Evolutionary conservation across 495 filamentous ascomycete species (phyloP).

Genomic region (Letharia columbiana): DNA sequence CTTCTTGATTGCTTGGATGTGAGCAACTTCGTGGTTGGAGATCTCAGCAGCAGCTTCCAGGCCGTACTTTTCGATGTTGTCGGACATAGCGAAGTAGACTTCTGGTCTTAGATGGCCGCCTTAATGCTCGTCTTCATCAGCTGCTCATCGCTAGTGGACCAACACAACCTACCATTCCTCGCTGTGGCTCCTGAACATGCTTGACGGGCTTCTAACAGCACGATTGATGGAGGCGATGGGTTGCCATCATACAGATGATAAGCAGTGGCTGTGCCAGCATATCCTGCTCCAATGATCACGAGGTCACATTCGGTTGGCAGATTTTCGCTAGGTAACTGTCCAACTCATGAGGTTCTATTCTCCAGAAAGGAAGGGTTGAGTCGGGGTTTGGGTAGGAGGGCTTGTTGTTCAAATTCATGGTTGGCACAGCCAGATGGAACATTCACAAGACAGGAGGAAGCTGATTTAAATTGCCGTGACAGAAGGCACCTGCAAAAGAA

Average conservation of each 20-base stretch:
- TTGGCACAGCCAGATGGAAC: neutral
- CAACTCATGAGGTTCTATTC: neutral
- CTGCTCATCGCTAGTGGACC: neutral
- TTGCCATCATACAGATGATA: neutral
- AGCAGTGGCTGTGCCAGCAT: neutral
- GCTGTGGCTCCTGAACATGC: conserved; percentile 10
- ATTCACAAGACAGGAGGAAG: too few relatives aligned
- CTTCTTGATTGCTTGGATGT: conserved; percentile 3
- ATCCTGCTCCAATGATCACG: neutral
- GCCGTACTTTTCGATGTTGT: neutral
- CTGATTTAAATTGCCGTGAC: too few relatives aligned
- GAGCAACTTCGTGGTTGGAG: neutral
- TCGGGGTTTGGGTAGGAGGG: neutral
- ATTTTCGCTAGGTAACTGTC: neutral
- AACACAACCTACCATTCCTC: neutral
- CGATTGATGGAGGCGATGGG: neutral
- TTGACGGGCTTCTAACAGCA: neutral
- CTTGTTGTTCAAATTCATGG: neutral
- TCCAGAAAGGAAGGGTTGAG: conserved; percentile 1
- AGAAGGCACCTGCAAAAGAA: too few relatives aligned
- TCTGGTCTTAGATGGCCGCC: neutral
- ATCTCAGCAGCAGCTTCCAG: conserved; percentile 2
- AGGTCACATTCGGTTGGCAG: neutral
- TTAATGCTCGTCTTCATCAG: neutral
- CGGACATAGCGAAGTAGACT: neutral